These are phyloP conservation scores for Rhypophila decipiens DNA, from an alignment of 495 filamentous ascomycete species.

Conservation along the genomic window DNA sequence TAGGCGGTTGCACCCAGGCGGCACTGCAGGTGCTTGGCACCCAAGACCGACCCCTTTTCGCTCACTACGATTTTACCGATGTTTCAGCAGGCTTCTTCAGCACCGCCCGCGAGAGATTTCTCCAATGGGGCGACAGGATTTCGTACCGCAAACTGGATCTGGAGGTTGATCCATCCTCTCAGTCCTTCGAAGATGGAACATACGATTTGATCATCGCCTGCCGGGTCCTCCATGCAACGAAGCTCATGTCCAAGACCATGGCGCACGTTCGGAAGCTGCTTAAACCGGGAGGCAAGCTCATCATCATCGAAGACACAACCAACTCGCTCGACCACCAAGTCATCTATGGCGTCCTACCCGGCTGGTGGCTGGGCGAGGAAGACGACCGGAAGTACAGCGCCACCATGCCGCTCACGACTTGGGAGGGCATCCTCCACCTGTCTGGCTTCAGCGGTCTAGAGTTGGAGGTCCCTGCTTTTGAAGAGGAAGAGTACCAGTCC, in stretches of 20 bases:
- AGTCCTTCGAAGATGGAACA: constrained; percentile 36
- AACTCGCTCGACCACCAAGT: constrained; percentile 25
- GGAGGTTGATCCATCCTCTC: constrained; percentile 9
- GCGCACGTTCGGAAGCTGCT: constrained; percentile 28
- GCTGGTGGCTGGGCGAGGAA: constrained; percentile 40
- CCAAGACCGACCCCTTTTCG: background rate
- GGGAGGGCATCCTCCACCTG: constrained; percentile 1
- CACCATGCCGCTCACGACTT: constrained; percentile 10
- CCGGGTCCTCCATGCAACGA: constrained; percentile 41
- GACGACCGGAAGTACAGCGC: constrained; percentile 25
- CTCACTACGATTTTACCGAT: constrained; percentile 45
- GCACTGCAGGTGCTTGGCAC: background rate
- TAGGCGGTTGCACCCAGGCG: background rate
- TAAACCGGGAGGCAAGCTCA: constrained; percentile 33
- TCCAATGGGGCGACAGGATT: constrained; percentile 32
- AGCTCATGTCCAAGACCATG: constrained; percentile 24
- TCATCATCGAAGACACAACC: constrained; percentile 31
- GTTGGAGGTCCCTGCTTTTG: background rate
- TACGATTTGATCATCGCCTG: constrained; percentile 50
- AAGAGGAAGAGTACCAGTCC: background rate
- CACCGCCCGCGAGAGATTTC: constrained; percentile 36
- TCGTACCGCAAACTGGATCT: constrained; percentile 1
- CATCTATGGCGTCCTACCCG: constrained; percentile 30
- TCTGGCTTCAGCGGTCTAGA: constrained; percentile 6
- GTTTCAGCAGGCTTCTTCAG: constrained; percentile 45